Conservation (phyloP, 768 basidiomycete species). For the Phaffia australis region DNA sequence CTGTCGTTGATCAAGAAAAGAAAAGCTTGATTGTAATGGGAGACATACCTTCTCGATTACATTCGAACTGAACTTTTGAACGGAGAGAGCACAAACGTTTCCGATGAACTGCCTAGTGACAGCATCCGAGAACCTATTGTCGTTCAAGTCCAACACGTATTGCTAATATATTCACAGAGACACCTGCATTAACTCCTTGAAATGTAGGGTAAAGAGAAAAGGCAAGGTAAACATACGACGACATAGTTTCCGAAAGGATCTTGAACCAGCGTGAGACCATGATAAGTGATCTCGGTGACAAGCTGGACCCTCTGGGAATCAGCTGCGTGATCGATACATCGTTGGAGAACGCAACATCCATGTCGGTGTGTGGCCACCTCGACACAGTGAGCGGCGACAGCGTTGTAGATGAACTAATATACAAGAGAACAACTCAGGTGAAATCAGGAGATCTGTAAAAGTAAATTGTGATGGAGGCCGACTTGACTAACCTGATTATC, state of each 20-base stretch:
- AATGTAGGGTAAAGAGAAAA: constrained; percentile 69
- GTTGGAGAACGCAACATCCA: constrained; percentile 94
- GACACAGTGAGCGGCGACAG: constrained; percentile 95
- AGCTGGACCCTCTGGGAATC: constrained; percentile 90
- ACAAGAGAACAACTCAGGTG: background rate
- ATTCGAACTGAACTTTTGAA: constrained; percentile 99
- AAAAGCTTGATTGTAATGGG: constrained; percentile 8
- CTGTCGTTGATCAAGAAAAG: background rate
- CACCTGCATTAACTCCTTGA: constrained; percentile 15
- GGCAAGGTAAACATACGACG: constrained; percentile 29
- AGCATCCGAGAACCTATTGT: constrained; percentile 93
- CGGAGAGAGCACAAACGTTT: constrained; percentile 92
- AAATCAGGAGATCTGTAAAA: background rate
- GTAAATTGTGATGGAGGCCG: background rate
- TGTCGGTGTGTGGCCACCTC: constrained; percentile 83
- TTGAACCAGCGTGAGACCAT: constrained; percentile 92
- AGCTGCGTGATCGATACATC: constrained; percentile 96
- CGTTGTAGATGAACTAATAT: constrained; percentile 89
- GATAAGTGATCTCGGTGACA: constrained; percentile 97
- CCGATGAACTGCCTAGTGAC: constrained; percentile 96
- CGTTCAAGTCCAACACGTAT: constrained; percentile 96
- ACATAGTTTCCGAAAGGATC: constrained; percentile 56
- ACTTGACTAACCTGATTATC: constrained; percentile 71
- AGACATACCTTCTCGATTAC: constrained; percentile 79
- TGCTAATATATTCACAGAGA: constrained; percentile 47